A percentile compares a stretch with the other conserved stretches of the same genome.
Evolutionary conservation across 768 basidiomycete species (phyloP).

Genomic region (Phaffia australis): DNA sequence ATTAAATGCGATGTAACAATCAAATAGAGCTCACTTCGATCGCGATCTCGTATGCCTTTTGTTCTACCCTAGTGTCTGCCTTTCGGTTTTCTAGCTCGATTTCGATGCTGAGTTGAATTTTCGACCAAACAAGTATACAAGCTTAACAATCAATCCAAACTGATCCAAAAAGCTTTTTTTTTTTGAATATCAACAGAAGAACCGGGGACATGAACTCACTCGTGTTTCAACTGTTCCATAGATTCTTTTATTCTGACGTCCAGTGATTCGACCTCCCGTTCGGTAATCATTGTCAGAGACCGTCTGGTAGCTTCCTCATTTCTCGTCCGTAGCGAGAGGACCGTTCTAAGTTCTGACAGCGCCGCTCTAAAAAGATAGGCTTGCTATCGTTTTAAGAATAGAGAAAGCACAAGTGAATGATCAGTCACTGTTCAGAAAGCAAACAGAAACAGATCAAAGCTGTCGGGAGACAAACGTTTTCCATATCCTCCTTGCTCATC

Average conservation of each 20-base stretch:
- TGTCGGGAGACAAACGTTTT: conserved; percentile 37
- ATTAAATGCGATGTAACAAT: background rate
- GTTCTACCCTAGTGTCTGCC: conserved; percentile 72
- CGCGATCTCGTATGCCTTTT: conserved; percentile 70
- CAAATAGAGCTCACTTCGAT: conserved; percentile 44
- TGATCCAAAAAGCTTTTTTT: no score
- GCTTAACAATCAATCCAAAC: no score
- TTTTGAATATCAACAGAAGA: no score
- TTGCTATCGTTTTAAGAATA: conserved; percentile 49
- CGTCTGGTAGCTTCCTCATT: conserved; percentile 77
- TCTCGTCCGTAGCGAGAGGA: conserved; percentile 65
- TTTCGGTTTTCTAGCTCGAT: conserved; percentile 93
- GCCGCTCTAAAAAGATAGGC: conserved; percentile 93
- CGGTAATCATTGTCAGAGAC: conserved; percentile 60
- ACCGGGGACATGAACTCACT: conserved; percentile 48
- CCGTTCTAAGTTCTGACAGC: conserved; percentile 74
- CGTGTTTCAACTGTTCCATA: conserved; percentile 74
- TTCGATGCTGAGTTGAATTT: conserved; percentile 56
- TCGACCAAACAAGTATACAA: background rate
- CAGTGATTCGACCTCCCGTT: conserved; percentile 74
- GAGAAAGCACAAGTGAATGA: no score
- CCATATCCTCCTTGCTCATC: conserved; percentile 40
- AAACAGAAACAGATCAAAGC: background rate
- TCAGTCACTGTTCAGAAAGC: background rate
- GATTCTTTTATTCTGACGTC: conserved; percentile 92